Percentiles rank a stretch among this genome's conserved stretches.
These are phyloP conservation scores for Oenanthe javanica DNA, from an alignment of 140 eudicot species.

Conservation along the genomic window DNA sequence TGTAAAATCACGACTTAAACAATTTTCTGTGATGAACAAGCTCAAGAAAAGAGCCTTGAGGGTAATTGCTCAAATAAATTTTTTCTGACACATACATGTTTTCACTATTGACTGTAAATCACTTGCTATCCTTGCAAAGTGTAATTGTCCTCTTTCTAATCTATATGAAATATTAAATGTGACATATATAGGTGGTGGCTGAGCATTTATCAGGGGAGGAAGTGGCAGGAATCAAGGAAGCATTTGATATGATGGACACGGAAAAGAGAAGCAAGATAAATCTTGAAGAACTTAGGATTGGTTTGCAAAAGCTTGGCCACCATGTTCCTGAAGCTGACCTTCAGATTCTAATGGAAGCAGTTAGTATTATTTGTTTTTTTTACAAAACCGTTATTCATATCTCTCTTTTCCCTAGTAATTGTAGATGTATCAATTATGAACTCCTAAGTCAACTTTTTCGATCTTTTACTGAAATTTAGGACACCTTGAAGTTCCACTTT, in stretches of 20 bases:
- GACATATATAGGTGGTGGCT: conserved; percentile 39
- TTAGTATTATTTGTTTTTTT: conserved; percentile 16
- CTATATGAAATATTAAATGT: neutral
- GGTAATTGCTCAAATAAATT: conserved; percentile 24
- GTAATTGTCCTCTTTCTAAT: too few relatives aligned
- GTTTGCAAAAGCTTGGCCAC: conserved; percentile 54
- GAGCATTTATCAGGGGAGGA: conserved; percentile 61
- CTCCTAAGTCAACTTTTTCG: neutral
- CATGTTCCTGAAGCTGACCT: conserved; percentile 46
- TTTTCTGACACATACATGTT: neutral
- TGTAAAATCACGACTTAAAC: conserved; percentile 58
- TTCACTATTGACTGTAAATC: neutral
- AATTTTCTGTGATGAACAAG: conserved; percentile 53
- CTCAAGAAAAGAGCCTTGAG: conserved; percentile 63
- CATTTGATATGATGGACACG: conserved; percentile 48
- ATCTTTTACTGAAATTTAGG: neutral
- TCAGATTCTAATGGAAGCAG: conserved; percentile 56
- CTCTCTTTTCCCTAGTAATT: neutral
- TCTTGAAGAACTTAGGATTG: conserved; percentile 34
- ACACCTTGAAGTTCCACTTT: neutral
- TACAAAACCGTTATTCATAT: neutral
- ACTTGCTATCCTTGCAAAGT: neutral
- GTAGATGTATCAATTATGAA: neutral
- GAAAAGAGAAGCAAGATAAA: conserved; percentile 41
- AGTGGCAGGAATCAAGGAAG: conserved; percentile 57